A percentile compares a stretch with the other conserved stretches of the same genome.
Conservation (phyloP, 164 flowering plant genomes). For the Euptelea pleiosperma region DNA sequence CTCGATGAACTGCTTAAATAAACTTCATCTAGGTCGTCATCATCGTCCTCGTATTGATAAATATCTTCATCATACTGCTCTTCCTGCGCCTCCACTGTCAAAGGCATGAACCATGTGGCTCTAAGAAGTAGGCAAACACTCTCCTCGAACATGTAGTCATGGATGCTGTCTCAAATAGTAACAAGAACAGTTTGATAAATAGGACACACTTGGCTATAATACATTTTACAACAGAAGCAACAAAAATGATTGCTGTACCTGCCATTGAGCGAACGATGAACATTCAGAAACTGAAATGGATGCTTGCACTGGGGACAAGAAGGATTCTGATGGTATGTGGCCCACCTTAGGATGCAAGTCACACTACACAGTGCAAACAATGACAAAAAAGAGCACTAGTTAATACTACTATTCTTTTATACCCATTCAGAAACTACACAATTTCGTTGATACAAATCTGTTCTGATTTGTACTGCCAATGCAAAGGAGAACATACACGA, state of each 20-base stretch:
- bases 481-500: too few species aligned
- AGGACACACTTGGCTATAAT: neutral
- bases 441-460: too few species aligned
- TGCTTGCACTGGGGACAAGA: constrained; percentile 83
- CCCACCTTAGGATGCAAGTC: constrained; percentile 84
- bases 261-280: constrained; percentile 84
- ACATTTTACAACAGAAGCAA: neutral
- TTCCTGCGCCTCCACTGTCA: constrained; percentile 38
- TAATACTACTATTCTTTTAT: too few species aligned
- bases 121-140: constrained; percentile 81
- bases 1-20: constrained; percentile 46
- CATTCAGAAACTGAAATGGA: constrained; percentile 64
- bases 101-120: constrained; percentile 73
- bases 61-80: constrained; percentile 34
- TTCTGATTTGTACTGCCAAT: too few species aligned
- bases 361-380: constrained; percentile 52
- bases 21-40: constrained; percentile 54
- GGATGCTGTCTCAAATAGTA: constrained; percentile 36
- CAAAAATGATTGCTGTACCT: constrained; percentile 39
- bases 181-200: neutral
- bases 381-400: too few species aligned
- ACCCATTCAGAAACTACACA: too few species aligned
- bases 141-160: constrained; percentile 88
- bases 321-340: constrained; percentile 52
- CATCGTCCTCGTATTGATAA: constrained; percentile 45